Conservation (phyloP, 192 early-diverging fungal species). For the Obelidium mucronatum region DNA sequence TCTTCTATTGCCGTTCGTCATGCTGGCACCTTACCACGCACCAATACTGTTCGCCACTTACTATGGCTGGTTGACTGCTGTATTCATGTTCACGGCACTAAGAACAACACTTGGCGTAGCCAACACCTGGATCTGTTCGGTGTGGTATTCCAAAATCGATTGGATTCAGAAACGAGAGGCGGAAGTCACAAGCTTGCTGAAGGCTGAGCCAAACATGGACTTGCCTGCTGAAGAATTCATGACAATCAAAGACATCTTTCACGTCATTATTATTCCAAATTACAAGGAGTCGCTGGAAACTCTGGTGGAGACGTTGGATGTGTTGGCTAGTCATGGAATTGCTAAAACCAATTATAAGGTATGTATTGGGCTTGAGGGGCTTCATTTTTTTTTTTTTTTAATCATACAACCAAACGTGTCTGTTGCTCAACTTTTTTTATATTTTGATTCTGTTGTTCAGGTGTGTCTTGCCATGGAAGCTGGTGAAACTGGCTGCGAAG, state of each 20-base stretch:
- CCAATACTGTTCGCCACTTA: constrained; percentile 38
- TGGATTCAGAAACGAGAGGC: not conserved
- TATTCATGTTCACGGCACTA: constrained; percentile 50
- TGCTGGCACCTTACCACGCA: constrained; percentile 52
- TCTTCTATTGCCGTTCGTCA: constrained; percentile 43
- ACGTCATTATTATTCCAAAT: constrained; percentile 65
- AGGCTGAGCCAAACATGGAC: constrained; percentile 47
- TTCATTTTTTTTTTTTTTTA: not conserved
- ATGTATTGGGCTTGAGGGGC: not conserved
- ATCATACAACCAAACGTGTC: too few relatives aligned
- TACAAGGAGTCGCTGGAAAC: constrained; percentile 61
- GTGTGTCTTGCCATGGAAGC: constrained; percentile 69
- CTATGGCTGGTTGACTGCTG: constrained; percentile 47
- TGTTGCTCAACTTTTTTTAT: not conserved
- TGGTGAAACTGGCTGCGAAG: constrained; percentile 50
- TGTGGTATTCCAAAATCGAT: not conserved
- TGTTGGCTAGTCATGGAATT: constrained; percentile 39
- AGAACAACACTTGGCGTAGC: constrained; percentile 44
- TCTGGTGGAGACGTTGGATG: constrained; percentile 58
- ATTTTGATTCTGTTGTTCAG: too few relatives aligned
- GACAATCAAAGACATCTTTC: constrained; percentile 29
- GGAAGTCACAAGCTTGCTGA: not conserved
- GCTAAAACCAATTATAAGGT: not conserved
- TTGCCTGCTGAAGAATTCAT: constrained; percentile 23
- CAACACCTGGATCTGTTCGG: not conserved